Base-by-base conservation (phyloP, 371 early-diverging fungal species). In the Apophysomyces variabilis region DNA sequence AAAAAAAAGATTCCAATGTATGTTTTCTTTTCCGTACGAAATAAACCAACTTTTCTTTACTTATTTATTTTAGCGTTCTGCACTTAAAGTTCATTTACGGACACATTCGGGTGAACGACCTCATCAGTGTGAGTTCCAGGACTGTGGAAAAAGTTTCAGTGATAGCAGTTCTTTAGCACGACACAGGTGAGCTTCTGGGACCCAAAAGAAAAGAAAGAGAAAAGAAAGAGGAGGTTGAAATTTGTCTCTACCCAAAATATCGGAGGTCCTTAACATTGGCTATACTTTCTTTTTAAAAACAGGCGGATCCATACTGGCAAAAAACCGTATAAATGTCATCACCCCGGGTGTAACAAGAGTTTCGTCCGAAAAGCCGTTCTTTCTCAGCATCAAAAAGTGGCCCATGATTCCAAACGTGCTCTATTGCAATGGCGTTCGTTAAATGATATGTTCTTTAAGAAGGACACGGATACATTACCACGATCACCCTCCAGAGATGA, bases 21-120 rank as follows among this genome's bases (percentile, higher is more conserved):
- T 59, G 32, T 61, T 58, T 65, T 18, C 14, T 59, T 63, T 68
- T 38, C 32, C 56, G 37, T 61, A 36, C 58, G 44, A 44, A 41
- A 62, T 37, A 47, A 67, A 57, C 58, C 7, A 16, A 14, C 58
- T 14, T 46, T 37, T 60, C 58, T 56, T 6, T 41, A 14, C n/a
- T 37, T 77, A 79, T 59, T 89, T 85, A 66, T 83, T 87, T 66
- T 87, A 92, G 85, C 79, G 88, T 59, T 92, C 93, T 16, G 93
- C 93, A 57, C 80, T 92, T 65, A 91, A 87, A 0, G 92, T 92
- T 54, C 93, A 92, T 70, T 73, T 80, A 57, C 85, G 93, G 57
- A 92, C 92, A 0, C 93, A 92, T 79, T 86, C 93, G 21, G 93
- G 93, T 39, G 93, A 92, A 75, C 76, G 88, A 45, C 93, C 93